These are phyloP conservation scores for Mycena haematopus DNA, from an alignment of 768 basidiomycete genomes.

Conservation along the genomic window DNA sequence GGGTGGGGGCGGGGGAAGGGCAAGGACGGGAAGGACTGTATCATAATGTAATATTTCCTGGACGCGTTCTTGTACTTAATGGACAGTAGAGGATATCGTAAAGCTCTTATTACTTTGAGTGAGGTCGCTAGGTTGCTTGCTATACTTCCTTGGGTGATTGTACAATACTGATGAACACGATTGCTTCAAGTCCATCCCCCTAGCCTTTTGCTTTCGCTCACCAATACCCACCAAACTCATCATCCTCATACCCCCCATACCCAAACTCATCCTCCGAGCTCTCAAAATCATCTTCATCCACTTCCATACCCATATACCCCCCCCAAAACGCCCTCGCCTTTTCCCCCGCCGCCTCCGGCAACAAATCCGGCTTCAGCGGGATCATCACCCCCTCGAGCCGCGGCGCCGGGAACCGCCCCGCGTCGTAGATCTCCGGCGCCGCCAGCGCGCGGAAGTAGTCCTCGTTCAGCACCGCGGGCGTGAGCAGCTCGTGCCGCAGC, in stretches of 20 bases:
- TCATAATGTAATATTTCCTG: slow-evolving; percentile 72
- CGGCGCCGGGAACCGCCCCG: slow-evolving; percentile 10
- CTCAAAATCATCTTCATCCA: no score
- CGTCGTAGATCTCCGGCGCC: slow-evolving; percentile 25
- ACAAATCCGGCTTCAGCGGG: background rate
- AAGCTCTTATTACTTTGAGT: slow-evolving; percentile 12
- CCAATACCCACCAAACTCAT: no score
- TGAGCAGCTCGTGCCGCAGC: background rate
- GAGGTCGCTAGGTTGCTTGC: no score
- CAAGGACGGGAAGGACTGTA: slow-evolving; percentile 80
- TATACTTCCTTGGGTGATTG: no score
- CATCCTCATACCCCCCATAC: no score
- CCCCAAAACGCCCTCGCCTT: no score
- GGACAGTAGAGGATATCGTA: slow-evolving; percentile 22
- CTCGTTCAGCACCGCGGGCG: slow-evolving; percentile 15
- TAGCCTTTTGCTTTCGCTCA: no score
- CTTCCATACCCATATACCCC: background rate
- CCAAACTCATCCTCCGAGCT: no score
- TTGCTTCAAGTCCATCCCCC: no score
- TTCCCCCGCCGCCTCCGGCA: no score
- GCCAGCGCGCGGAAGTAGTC: slow-evolving; percentile 26
- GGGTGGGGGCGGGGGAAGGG: slow-evolving; percentile 48
- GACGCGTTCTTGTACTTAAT: slow-evolving; percentile 18
- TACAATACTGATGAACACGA: no score
- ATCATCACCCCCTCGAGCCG: background rate